A percentile compares a stretch with the other conserved stretches of the same genome.
Evolutionary conservation across 768 basidiomycete species (phyloP).

Genomic region (Filobasidium wieringae): DNA sequence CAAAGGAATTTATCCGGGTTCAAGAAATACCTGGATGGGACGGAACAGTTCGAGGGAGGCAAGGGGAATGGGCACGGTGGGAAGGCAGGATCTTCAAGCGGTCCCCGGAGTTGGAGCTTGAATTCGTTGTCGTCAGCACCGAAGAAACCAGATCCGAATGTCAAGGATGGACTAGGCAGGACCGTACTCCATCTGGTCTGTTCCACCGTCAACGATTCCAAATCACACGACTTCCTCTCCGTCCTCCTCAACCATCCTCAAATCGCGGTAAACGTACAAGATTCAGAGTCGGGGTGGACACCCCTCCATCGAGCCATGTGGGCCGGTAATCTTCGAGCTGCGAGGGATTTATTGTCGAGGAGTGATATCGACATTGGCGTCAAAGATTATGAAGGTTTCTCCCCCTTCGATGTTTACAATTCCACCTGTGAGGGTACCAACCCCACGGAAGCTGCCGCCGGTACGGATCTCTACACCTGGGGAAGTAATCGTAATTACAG

Average conservation of each 20-base stretch:
- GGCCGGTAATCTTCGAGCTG: slow-evolving; percentile 49
- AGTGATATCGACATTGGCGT: slow-evolving; percentile 57
- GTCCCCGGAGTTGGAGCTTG: slow-evolving; percentile 12
- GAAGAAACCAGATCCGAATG: slow-evolving; percentile 34
- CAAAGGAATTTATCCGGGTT: slow-evolving; percentile 15
- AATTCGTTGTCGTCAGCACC: not conserved
- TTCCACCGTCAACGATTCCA: slow-evolving; percentile 46
- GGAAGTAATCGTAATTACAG: slow-evolving; percentile 78
- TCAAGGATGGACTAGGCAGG: slow-evolving; percentile 32
- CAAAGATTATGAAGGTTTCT: slow-evolving; percentile 77
- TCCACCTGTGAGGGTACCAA: slow-evolving; percentile 57
- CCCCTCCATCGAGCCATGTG: slow-evolving; percentile 80
- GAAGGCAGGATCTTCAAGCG: not conserved
- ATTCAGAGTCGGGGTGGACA: slow-evolving; percentile 81
- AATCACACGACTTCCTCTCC: slow-evolving; percentile 63
- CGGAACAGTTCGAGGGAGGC: slow-evolving; percentile 1
- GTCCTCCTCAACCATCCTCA: slow-evolving; percentile 62
- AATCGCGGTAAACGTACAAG: slow-evolving; percentile 66
- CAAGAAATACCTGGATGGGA: slow-evolving; percentile 15
- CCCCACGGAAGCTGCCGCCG: slow-evolving; percentile 32
- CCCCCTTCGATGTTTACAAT: slow-evolving; percentile 86
- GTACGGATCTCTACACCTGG: slow-evolving; percentile 70
- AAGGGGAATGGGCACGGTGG: not conserved
- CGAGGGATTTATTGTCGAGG: slow-evolving; percentile 62
- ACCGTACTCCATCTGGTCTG: slow-evolving; percentile 69